phyloP scores from a whole-genome alignment of 352 stramenopile genomes.

The Globisporangium carolinianum region DNA sequence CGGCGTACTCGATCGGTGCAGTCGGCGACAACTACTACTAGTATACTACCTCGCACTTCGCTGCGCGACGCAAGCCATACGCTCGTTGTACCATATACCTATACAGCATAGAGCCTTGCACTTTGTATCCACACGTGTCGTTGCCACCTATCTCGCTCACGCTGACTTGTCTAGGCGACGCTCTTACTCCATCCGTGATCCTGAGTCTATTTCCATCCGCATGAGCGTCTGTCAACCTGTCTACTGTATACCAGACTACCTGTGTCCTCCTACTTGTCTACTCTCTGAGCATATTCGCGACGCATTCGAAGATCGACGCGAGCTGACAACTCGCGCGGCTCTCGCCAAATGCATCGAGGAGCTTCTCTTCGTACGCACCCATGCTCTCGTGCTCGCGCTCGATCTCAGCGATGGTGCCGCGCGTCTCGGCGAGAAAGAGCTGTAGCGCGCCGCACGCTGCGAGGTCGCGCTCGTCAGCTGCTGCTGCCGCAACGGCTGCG shows the following conservation, averaged over 20 bases:
- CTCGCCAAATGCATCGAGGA: constrained; percentile 57
- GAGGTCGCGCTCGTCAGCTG: constrained; percentile 22
- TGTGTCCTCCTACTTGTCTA: too few species aligned
- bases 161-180: neutral
- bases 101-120: too few species aligned
- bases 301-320: constrained; percentile 29
- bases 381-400: constrained; percentile 62
- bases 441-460: constrained; percentile 40
- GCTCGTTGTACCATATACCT: neutral
- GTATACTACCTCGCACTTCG: too few species aligned
- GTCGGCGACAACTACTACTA: constrained; percentile 38
- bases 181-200: too few species aligned
- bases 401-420: constrained; percentile 27
- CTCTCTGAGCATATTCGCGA: constrained; percentile 8
- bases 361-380: constrained; percentile 51
- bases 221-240: too few species aligned
- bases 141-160: neutral
- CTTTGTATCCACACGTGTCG: neutral
- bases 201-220: too few species aligned
- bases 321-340: constrained; percentile 62
- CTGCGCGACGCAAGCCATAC: neutral
- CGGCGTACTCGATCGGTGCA: constrained; percentile 40
- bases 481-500: neutral
- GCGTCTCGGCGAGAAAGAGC: constrained; percentile 38
- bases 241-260: too few species aligned